Percentiles rank a stretch among this genome's conserved stretches.
Conservation (phyloP, 345 rosid genomes). For the Aethionema arabicum region DNA sequence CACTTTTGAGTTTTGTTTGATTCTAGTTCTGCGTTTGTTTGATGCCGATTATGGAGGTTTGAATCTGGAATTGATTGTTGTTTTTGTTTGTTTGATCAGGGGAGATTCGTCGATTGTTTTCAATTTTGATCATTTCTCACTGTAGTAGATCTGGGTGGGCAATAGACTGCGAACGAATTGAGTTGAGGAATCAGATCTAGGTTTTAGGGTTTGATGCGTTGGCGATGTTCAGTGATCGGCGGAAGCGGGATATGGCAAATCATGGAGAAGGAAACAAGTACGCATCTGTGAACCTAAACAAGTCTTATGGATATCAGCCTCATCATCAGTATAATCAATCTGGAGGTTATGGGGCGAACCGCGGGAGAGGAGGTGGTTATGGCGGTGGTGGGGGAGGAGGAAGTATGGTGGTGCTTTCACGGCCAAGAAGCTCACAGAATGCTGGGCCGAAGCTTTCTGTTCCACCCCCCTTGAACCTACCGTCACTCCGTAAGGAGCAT, state of each 20-base stretch:
- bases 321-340: conserved; percentile 49
- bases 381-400: conserved; percentile 60
- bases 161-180: conserved; percentile 21
- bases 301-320: conserved; percentile 77
- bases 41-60: conserved; percentile 7
- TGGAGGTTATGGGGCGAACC: conserved; percentile 47
- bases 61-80: conserved; percentile 27
- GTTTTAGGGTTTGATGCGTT: conserved; percentile 58
- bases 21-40: conserved; percentile 7
- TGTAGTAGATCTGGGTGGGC: conserved; percentile 36
- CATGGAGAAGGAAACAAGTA: conserved; percentile 80
- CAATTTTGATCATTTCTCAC: conserved; percentile 28
- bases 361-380: conserved; percentile 48
- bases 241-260: conserved; percentile 81
- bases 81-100: conserved; percentile 30
- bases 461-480: conserved; percentile 99
- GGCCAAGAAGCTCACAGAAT: conserved; percentile 93
- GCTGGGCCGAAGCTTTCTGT: conserved; percentile 89
- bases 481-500: conserved; percentile 86
- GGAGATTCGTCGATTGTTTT: conserved; percentile 29
- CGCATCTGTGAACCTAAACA: conserved; percentile 80
- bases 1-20: neutral
- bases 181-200: conserved; percentile 26
- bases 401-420: conserved; percentile 88
- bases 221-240: conserved; percentile 64